Conservation (phyloP, 768 basidiomycete genomes). For the Kwoniella sp. region DNA sequence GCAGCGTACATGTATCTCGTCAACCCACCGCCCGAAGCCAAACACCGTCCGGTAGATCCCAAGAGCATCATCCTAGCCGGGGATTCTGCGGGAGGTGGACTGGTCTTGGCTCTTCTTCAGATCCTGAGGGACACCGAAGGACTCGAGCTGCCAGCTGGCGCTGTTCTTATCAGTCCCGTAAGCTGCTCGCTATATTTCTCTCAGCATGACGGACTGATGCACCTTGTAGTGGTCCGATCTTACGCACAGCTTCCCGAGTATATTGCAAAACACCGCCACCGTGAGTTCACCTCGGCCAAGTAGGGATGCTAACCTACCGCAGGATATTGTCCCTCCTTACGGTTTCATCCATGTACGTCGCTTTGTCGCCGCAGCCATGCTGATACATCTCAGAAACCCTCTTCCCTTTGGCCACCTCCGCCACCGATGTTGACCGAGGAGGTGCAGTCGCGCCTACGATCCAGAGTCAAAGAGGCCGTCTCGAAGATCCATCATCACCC, state of each 20-base stretch:
- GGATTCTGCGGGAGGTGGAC: conserved; percentile 88
- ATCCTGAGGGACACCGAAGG: conserved; percentile 69
- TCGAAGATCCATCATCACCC: conserved; percentile 16
- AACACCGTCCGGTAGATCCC: conserved; percentile 75
- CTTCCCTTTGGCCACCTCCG: conserved; percentile 51
- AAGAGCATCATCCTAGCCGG: conserved; percentile 78
- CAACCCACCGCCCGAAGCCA: conserved; percentile 71
- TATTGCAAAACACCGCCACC: conserved; percentile 76
- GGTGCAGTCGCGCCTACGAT: conserved; percentile 37
- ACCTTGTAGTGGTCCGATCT: conserved; percentile 57
- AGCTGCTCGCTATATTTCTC: conserved; percentile 49
- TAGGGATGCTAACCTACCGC: neutral
- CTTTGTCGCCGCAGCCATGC: neutral
- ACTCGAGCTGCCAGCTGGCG: conserved; percentile 79
- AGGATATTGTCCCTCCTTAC: conserved; percentile 63
- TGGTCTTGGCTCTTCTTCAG: conserved; percentile 77
- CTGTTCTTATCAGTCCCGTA: conserved; percentile 87
- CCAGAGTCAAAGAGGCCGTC: conserved; percentile 39
- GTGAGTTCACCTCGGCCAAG: conserved; percentile 52
- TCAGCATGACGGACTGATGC: neutral
- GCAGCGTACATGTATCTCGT: conserved; percentile 89
- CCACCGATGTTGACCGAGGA: conserved; percentile 46
- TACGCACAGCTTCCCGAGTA: conserved; percentile 91
- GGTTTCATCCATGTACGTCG: conserved; percentile 50
- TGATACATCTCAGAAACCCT: conserved; percentile 42